Evolutionary conservation across 148 eudicot genomes (phyloP), one percentile per base, ranked within the genome.

Genomic region (Linanthus parryae): DNA sequence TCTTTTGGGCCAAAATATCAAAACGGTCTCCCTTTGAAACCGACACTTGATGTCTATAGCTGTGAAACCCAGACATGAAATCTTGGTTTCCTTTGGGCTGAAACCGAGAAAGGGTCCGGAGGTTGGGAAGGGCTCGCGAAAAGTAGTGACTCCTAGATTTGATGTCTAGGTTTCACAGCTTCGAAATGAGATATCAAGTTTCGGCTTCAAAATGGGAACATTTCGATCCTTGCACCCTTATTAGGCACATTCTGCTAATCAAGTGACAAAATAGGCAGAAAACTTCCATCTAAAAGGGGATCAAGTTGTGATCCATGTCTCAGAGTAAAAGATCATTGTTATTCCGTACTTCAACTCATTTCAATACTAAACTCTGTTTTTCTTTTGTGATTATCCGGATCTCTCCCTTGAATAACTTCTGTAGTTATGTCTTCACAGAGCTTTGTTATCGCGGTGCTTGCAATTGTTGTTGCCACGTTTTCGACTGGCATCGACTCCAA

Each of bases 401-500:
- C 46, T 18, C 20, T n/a, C 41, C 40, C 14, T 38, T n/a, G 17
- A 46, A 38, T 69, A 39, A 72, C 27, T 12, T 28, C 54, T 8
- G 46, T 1, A 26, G 31, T 67, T 23, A n/a, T 28, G 47, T 56
- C 15, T 56, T 52, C 44, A 62, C 80, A 88, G 96, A 88, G 92
- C 67, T 84, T 88, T 73, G 76, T 84, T 37, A 55, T 84, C 43
- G 96, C 88, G 22, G 58, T 88, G 20, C 66, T 84, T 15, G 73
- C 96, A 7, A 81, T 88, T 21, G 96, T 88, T n/a, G 67, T 88
- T 15, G 96, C 96, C 7, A 88, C 96, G 19, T 88, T 88, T 64
- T 88, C 96, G 33, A 88, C 96, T 0, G 96, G 96, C 48, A 81
- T 81, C 31, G 96, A 88, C 57, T 88, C 96, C 22, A 74, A 88